Evolutionary conservation across 306 rosid species (phyloP).

Genomic region (Cucurbita moschata): DNA sequence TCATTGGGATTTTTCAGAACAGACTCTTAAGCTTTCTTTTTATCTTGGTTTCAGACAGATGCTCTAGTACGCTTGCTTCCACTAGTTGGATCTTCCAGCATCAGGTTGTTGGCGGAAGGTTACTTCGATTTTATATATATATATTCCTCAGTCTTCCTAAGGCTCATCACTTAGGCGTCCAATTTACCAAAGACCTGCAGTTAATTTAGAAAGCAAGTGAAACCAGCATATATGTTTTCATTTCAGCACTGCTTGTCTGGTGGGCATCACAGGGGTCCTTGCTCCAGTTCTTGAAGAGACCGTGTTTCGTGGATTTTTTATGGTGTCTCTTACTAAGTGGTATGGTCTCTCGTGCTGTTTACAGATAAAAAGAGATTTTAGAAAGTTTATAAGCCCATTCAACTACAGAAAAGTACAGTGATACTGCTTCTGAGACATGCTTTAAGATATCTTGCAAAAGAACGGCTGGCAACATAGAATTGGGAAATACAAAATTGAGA

Average conservation of each 20-base stretch:
- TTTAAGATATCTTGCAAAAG: background rate
- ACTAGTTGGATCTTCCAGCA: conserved; percentile 67
- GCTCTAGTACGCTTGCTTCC: conserved; percentile 92
- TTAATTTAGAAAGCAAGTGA: background rate
- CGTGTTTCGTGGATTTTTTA: conserved; percentile 75
- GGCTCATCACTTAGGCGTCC: background rate
- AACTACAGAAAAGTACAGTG: background rate
- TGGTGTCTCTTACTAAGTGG: conserved; percentile 92
- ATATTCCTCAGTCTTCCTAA: background rate
- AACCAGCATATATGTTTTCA: conserved; percentile 7
- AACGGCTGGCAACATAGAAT: background rate
- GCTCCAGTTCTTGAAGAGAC: conserved; percentile 98
- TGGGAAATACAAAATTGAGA: background rate
- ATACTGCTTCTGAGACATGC: background rate
- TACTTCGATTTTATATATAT: background rate
- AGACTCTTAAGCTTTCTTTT: background rate
- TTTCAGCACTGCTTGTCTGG: conserved; percentile 81
- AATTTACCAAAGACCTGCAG: background rate
- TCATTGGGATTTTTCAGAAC: background rate
- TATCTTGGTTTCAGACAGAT: conserved; percentile 61
- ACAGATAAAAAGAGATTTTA: background rate
- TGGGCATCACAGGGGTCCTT: conserved; percentile 78
- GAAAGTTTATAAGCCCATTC: background rate
- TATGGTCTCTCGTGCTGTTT: conserved; percentile 11
- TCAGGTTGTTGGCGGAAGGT: conserved; percentile 18